Base-by-base conservation (phyloP, 768 basidiomycete species). In the Hypholoma fasciculare region DNA sequence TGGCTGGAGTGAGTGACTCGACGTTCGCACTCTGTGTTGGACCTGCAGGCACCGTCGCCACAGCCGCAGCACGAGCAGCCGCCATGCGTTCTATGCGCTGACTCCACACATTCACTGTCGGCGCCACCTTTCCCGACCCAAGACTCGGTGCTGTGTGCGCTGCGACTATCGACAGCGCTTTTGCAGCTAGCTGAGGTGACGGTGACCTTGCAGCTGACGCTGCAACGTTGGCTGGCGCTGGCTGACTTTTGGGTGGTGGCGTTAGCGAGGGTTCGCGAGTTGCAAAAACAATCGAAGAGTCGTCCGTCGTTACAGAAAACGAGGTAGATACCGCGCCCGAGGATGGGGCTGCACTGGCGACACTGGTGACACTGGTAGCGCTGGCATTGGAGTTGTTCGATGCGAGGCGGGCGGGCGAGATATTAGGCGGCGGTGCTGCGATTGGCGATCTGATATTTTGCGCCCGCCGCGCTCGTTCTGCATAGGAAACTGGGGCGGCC, bases 381-480 rank as follows among this genome's bases (percentile, higher is more conserved):
- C 39, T n/a, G 17, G 52, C 40, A 14, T 40, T 27, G 8, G 42
- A 53, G 16, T 20, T 27, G 27, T 23, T 30, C 16, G 52, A 43
- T n/a, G 54, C 48, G 36, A 34, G 48, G 54, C 6, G 9, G 46
- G 36, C 36, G 52, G 42, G n/a, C 46, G 17, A 34, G 54, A 49
- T 52, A 48, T 57, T 60, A 37, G 61, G 50, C 13, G 37, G 59
- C 27, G 52, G 42, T n/a, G 57, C 57, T 39, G 71, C 60, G 62
- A 64, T 69, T 23, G 68, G 65, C 34, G 70, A 66, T 47, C 62
- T 71, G 55, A 73, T 70, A 54, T 71, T 73, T 59, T 82, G 72
- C 2, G 79, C 79, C 65, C 76, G 81, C 71, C 77, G 81, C 58
- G 79, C 82, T 46, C 77, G 78, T 50, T 84, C 77, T 38, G 82